phyloP scores from a whole-genome alignment of 306 rosid species.

The Citrullus mucosospermus region DNA sequence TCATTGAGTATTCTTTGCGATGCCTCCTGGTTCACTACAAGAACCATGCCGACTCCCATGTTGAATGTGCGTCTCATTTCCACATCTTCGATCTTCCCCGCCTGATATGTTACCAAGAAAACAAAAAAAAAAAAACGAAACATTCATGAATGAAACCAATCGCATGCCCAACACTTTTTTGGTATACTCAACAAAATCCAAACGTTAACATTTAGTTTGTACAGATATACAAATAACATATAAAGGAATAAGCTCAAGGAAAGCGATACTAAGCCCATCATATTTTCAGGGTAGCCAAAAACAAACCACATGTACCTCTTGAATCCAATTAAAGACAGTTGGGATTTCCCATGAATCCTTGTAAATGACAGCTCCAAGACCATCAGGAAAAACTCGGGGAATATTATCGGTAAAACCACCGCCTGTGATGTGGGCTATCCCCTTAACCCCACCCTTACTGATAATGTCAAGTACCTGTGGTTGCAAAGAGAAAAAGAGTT shows the following conservation, averaged over 20 bases:
- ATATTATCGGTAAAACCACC: constrained; percentile 94
- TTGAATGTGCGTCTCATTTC: constrained; percentile 81
- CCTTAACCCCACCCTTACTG: constrained; percentile 76
- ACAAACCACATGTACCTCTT: constrained; percentile 49
- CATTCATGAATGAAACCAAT: too few species aligned
- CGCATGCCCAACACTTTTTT: not conserved
- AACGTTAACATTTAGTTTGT: not conserved
- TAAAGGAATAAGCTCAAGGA: not conserved
- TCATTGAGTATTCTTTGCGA: constrained; percentile 34
- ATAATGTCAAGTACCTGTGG: constrained; percentile 63
- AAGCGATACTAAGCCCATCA: not conserved
- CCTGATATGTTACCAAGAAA: constrained; percentile 26
- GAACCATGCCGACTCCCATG: constrained; percentile 94
- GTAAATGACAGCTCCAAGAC: constrained; percentile 60
- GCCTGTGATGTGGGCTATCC: constrained; percentile 82
- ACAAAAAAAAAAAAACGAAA: not conserved
- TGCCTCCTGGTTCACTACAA: constrained; percentile 58
- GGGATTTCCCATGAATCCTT: constrained; percentile 64
- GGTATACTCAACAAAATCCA: not conserved
- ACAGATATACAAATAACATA: not conserved
- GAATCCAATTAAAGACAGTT: constrained; percentile 75
- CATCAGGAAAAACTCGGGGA: constrained; percentile 78
- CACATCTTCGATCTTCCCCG: constrained; percentile 50
- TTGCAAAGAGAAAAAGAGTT: not conserved
- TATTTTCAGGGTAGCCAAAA: not conserved